A percentile compares a stretch with the other conserved stretches of the same genome.
phyloP scores from a whole-genome alignment of 768 basidiomycete species.

The Boletus rubroflammeus region DNA sequence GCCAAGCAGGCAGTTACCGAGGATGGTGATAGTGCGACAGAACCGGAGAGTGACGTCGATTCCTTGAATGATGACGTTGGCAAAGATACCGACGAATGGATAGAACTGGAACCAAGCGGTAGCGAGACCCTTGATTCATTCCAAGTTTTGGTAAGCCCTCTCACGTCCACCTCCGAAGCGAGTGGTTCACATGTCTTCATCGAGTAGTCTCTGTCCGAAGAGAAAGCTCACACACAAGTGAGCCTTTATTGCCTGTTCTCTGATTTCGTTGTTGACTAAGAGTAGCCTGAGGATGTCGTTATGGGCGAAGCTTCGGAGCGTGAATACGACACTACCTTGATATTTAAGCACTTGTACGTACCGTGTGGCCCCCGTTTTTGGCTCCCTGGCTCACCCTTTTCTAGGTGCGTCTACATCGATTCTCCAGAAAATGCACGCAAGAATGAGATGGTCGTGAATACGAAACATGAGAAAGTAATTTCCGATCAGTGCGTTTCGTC shows the following conservation, averaged over 20 bases:
- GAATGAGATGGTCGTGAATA: slow-evolving; percentile 57
- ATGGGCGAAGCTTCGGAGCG: slow-evolving; percentile 78
- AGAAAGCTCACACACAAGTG: slow-evolving; percentile 7
- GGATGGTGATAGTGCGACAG: slow-evolving; percentile 40
- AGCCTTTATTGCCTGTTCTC: not conserved
- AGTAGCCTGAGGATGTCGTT: slow-evolving; percentile 34
- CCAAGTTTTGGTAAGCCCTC: slow-evolving; percentile 5
- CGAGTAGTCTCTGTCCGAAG: slow-evolving; percentile 12
- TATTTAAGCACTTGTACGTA: slow-evolving; percentile 81
- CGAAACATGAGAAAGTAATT: slow-evolving; percentile 52
- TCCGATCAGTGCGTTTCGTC: slow-evolving; percentile 45
- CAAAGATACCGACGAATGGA: slow-evolving; percentile 41
- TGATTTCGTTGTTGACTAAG: not conserved
- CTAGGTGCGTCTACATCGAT: slow-evolving; percentile 87
- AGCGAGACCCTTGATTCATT: slow-evolving; percentile 24
- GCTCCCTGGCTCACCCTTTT: not conserved
- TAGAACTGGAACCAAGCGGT: slow-evolving; percentile 19
- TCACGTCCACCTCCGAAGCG: too few relatives aligned
- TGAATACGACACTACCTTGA: slow-evolving; percentile 74
- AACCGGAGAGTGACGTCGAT: slow-evolving; percentile 63
- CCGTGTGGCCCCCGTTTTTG: not conserved
- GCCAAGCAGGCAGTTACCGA: slow-evolving; percentile 27
- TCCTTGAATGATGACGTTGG: slow-evolving; percentile 62
- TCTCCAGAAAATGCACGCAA: slow-evolving; percentile 65
- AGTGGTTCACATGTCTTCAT: not conserved